Percentiles rank a stretch among this genome's conserved stretches.
Conservation (phyloP, 441 rosid genomes). For the Rhodomyrtus psidioides region DNA sequence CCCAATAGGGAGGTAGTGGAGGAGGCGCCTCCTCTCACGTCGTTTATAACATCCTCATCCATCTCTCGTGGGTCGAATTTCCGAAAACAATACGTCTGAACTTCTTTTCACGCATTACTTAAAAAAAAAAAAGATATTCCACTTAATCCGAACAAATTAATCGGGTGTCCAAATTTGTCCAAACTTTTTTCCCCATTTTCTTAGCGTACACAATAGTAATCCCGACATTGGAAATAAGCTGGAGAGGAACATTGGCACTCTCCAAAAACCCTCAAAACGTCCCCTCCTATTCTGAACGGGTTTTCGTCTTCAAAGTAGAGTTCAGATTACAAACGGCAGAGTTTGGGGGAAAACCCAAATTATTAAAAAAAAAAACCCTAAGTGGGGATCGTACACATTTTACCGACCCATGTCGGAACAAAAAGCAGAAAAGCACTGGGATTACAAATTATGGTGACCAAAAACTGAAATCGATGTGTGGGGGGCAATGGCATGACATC, state of each 20-base stretch:
- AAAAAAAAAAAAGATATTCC: not conserved
- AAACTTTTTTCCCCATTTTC: not conserved
- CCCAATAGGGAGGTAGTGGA: not conserved
- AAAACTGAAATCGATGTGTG: not conserved
- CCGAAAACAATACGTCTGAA: not conserved
- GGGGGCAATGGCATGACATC: not conserved
- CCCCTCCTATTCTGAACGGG: not conserved
- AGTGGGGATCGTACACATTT: not conserved
- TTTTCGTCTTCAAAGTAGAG: too few relatives aligned
- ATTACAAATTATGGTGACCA: not conserved
- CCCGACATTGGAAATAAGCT: not conserved
- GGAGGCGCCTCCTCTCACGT: not conserved
- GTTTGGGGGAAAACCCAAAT: not conserved
- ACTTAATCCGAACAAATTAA: not conserved
- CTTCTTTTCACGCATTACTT: not conserved
- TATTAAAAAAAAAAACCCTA: not conserved
- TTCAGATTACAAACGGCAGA: not conserved
- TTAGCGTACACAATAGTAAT: not conserved
- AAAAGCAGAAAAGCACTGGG: not conserved
- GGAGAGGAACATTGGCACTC: not conserved
- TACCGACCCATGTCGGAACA: not conserved
- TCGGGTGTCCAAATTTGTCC: not conserved
- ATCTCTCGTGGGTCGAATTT: fast-evolving
- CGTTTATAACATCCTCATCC: not conserved
- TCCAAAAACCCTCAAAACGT: not conserved